Evolutionary conservation across 306 rosid genomes (phyloP), one percentile per base, ranked within the genome.

Genomic region (Sicyos edulis): DNA sequence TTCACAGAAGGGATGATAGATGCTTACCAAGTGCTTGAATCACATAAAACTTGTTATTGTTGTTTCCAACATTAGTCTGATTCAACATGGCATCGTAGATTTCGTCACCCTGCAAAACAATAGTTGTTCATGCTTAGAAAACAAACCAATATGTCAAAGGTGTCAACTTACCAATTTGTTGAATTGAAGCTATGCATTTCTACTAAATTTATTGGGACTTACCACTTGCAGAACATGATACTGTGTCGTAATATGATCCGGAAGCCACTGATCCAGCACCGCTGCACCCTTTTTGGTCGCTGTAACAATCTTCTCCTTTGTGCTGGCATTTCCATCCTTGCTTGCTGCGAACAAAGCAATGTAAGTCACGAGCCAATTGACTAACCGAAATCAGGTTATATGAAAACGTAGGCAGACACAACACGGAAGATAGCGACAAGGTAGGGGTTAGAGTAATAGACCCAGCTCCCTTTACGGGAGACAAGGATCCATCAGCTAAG

Each of bases 11-110:
- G 45, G 10, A 58, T 53, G 52, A 57, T n/a, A 66, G 74, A 79
- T 81, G 73, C 49, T 80, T 16, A 93, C 97, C 89, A 76, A 93
- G 97, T 77, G 61, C 92, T 87, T 93, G 99, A 79, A 91, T 77
- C 77, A 86, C 88, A 63, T 82, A 93, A 76, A 93, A 93, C 86
- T 87, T 93, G 85, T 93, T 93, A 75, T 93, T 93, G 82, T 93
- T 93, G 64, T 77, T 74, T 17, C 86, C 76, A 66, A 93, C 88
- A 82, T 91, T 89, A 47, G 99, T 91, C 83, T 91, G 97, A 84
- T 91, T 93, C 84, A 91, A 78, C 87, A 89, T 86, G 75, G 96
- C 97, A 81, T 93, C 99, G 55, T 87, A 91, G 66, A 93, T 79
- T n/a, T 87, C 96, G 76, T 76, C 86, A 29, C 84, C 97, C 97